These are phyloP conservation scores for Copromyces sp. DNA, from an alignment of 495 filamentous ascomycete species.

Conservation along the genomic window DNA sequence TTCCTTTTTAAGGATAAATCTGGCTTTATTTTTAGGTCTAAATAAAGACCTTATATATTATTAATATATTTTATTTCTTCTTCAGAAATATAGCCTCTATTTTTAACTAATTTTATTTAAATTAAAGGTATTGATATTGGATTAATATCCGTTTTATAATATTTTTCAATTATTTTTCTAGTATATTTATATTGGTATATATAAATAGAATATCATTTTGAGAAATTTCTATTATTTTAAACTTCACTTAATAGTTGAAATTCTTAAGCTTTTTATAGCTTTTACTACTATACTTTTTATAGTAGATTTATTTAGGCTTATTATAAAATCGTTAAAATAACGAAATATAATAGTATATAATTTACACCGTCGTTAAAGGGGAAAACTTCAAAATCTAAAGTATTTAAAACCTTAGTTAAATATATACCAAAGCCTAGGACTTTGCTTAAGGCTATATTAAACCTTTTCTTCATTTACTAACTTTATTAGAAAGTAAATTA, in stretches of 20 bases:
- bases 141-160: background rate
- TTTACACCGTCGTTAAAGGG: background rate
- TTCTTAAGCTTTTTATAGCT: background rate
- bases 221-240: background rate
- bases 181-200: slow-evolving; percentile 2
- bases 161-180: background rate
- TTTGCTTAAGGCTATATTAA: no score
- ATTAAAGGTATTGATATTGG: background rate
- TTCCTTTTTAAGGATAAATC: background rate
- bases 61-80: no score
- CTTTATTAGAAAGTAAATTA: background rate
- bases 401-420: no score
- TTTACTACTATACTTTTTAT: background rate
- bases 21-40: background rate
- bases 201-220: background rate
- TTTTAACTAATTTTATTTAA: no score
- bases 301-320: background rate
- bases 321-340: background rate
- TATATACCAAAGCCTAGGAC: no score
- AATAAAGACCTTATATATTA: no score
- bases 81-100: no score
- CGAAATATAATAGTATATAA: background rate
- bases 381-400: no score
- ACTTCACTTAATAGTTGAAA: background rate
- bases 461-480: no score